Evolutionary conservation across 768 basidiomycete genomes (phyloP), one percentile per base, ranked within the genome.

Genomic region (Lactifluus hygrophoroides): DNA sequence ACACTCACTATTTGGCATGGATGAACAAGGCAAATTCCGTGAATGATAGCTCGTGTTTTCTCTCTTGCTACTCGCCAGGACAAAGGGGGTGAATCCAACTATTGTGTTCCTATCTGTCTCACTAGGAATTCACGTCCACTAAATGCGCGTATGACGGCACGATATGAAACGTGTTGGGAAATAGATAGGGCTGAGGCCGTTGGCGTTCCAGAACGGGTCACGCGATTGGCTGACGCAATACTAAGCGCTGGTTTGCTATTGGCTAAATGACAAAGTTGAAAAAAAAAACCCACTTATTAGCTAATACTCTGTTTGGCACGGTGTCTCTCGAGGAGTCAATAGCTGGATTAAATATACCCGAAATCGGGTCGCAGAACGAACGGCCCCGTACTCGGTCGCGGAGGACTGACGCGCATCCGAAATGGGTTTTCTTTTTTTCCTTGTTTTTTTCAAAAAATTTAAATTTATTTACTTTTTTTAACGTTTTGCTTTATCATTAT

Each of bases 1-100:
- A 45, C 54, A 45, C 54, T 60, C 54, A 60, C 59, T 60, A 60
- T 60, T 60, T 60, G 59, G 54, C 59, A 56, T 56, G 34, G 45
- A 38, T 48, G 27, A 4, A 21, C 40, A 54, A 60, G 54, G 59
- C 54, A 51, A 56, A 27, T 60, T 51, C 59, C 59, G 49, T 25
- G 23, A n/a, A 27, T 21, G 59, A 34, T 55, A 56, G 59, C 59
- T 60, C 59, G 59, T 60, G 59, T 60, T 60, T 55, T 60, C 35
- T 10, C 38, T 38, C 5, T 37, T 40, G 19, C 13, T 19, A 5
- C 14, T 40, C n/a, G 32, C 30, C n/a, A 28, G 40, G n/a, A n/a
- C n/a, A n/a, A n/a, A n/a, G n/a, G n/a, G n/a, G 54, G 55, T 49
- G 47, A 49, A 56, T 49, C 55, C 55, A 25, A 35, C 19, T 6